These are phyloP conservation scores for Chlorella vulgaris DNA, from an alignment of 139 green algal genomes.

Conservation along the genomic window DNA sequence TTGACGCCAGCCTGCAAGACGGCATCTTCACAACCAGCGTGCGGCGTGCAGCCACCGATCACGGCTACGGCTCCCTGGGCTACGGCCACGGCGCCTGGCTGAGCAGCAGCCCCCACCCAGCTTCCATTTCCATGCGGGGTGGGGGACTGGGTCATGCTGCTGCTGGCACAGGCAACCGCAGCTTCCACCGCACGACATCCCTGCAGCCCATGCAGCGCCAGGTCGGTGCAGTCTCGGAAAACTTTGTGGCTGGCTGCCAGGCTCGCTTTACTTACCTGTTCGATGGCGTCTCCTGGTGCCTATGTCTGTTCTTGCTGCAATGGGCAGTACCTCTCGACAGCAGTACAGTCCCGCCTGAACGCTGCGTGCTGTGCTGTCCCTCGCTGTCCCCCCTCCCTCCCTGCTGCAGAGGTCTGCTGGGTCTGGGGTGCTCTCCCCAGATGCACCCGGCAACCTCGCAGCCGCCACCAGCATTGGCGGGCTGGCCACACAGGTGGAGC, in stretches of 20 bases:
- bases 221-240: too few relatives aligned
- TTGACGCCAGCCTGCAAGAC: not conserved
- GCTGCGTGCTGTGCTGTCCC: too few relatives aligned
- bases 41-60: not conserved
- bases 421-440: not conserved
- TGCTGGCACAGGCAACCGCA: too few relatives aligned
- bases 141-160: not conserved
- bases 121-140: not conserved
- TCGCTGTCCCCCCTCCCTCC: not conserved
- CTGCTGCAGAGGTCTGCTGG: not conserved
- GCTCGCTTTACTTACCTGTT: too few relatives aligned
- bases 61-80: not conserved
- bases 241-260: too few relatives aligned
- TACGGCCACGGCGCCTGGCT: slow-evolving; percentile 23
- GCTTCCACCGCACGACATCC: too few relatives aligned
- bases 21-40: slow-evolving; percentile 8
- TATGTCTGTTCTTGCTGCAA: too few relatives aligned
- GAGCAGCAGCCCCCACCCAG: slow-evolving; percentile 2
- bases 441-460: not conserved
- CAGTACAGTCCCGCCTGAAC: too few relatives aligned
- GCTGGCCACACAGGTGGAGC: not conserved
- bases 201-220: too few relatives aligned
- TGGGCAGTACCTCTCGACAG: too few relatives aligned
- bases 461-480: not conserved
- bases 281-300: too few relatives aligned